A percentile compares a stretch with the other conserved stretches of the same genome.
Evolutionary conservation across 2,329 filamentous ascomycete genomes (phyloP).

Genomic region (Trichoderma brevicompactum): DNA sequence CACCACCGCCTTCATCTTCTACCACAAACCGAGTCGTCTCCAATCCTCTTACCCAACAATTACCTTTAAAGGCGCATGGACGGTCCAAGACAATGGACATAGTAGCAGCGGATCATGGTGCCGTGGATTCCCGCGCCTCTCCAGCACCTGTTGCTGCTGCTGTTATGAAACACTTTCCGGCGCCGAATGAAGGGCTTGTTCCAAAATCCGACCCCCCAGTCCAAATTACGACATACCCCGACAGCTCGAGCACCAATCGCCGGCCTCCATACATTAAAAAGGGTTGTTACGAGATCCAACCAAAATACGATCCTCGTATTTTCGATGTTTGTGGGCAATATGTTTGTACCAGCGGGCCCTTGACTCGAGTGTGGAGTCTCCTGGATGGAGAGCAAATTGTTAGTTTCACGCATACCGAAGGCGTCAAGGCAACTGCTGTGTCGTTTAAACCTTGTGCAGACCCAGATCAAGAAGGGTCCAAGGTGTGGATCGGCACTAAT

Average conservation of each 20-base stretch:
- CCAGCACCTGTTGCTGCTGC: constrained; percentile 32
- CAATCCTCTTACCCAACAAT: constrained; percentile 39
- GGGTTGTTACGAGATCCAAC: constrained; percentile 75
- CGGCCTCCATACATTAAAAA: constrained; percentile 76
- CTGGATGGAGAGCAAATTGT: constrained; percentile 79
- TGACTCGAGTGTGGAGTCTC: constrained; percentile 88
- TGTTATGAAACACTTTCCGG: constrained; percentile 29
- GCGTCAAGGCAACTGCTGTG: constrained; percentile 77
- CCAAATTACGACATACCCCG: constrained; percentile 71
- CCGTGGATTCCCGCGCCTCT: constrained; percentile 34
- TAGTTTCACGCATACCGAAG: constrained; percentile 83
- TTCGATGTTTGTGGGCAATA: constrained; percentile 88
- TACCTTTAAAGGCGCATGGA: constrained; percentile 39
- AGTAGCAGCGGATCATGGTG: constrained; percentile 36
- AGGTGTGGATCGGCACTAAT: constrained; percentile 89
- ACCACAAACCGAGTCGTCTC: constrained; percentile 38
- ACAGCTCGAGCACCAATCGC: constrained; percentile 82
- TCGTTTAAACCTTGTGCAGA: constrained; percentile 82
- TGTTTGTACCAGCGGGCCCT: constrained; percentile 82
- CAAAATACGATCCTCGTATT: constrained; percentile 83
- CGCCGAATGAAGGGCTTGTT: constrained; percentile 32
- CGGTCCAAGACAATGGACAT: constrained; percentile 46
- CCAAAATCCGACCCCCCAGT: constrained; percentile 52
- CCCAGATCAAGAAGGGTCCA: constrained; percentile 77
- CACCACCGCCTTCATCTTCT: constrained; percentile 17